Evolutionary conservation across 345 rosid species (phyloP), one percentile per base, ranked within the genome.

Genomic region (Camelina hispida): DNA sequence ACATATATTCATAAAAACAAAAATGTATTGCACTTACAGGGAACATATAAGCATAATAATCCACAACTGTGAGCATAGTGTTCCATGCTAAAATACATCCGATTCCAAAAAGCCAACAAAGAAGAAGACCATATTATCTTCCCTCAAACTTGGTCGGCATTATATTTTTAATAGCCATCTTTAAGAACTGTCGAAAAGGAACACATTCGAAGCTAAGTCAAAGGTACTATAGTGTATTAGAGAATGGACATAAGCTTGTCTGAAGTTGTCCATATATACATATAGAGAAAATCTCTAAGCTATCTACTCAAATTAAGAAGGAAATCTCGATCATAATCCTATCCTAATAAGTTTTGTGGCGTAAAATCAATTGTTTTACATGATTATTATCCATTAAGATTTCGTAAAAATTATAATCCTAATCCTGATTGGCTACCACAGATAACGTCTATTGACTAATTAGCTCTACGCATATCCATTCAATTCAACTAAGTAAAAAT

Each of bases 31-130:
- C 5, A 52, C 71, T 67, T 46, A 67, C 71, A 15, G 59, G 61
- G 22, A 67, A 67, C 35, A 67, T 22, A 37, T 61, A 61, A 23
- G 0, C 64, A 32, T 89, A 86, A 72, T 91, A 87, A 71, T 89
- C 93, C 71, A 73, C 81, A 7, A 89, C 83, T 50, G 87, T 89
- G 58, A 91, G 79, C 93, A 87, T 87, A 75, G 87, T 86, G 65
- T 85, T 86, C 93, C 97, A 89, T 3, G 97, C 55, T 25, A 89
- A 65, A 38, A 89, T 85, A 71, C 87, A 87, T 34, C 95, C 95
- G 17, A 77, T 85, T 40, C 97, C 97, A 0, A 91, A 93, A 65
- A 87, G 78, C 89, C 89, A 91, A 69, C 95, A 87, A 9, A 86
- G 79, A 12, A 44, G 55, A 52, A 85, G 75, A 5, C 89, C 95